Evolutionary conservation across 129 eudicot species (phyloP).

Genomic region (Pseudognaphalium luteoalbum): DNA sequence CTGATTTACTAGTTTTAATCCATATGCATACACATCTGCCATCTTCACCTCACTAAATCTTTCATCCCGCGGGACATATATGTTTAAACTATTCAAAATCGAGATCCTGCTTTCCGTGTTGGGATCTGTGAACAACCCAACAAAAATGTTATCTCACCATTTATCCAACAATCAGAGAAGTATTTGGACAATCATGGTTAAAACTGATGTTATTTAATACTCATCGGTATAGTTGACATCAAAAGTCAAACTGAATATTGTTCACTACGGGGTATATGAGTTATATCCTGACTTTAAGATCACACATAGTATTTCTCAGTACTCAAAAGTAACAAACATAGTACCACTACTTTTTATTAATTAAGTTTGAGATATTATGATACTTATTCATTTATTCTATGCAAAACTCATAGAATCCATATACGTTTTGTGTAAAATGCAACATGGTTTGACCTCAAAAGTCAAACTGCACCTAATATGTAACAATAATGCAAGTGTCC

Average conservation of each 20-base stretch:
- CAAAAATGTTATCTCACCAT: not conserved
- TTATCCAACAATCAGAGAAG: not conserved
- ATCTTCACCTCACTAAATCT: conserved; percentile 45
- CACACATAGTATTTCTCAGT: not conserved
- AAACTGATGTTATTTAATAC: not conserved
- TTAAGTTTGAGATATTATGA: no score
- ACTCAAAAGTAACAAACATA: not conserved
- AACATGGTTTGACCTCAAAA: conserved; percentile 8
- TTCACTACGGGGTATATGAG: not conserved
- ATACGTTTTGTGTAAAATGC: not conserved
- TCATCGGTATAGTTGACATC: not conserved
- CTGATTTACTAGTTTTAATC: conserved; percentile 45
- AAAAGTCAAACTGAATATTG: not conserved
- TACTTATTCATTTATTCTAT: not conserved
- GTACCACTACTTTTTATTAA: not conserved
- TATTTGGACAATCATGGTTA: conserved; percentile 17
- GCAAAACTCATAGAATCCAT: not conserved
- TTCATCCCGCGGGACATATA: conserved; percentile 61
- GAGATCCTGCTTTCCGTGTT: conserved; percentile 49
- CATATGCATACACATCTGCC: conserved; percentile 47
- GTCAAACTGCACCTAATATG: conserved; percentile 10
- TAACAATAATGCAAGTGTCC: not conserved
- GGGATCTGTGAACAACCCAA: conserved; percentile 41
- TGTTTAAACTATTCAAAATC: conserved; percentile 38
- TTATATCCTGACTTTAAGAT: not conserved